phyloP scores from a whole-genome alignment of 441 rosid genomes.

The Populus trichocarpa region DNA sequence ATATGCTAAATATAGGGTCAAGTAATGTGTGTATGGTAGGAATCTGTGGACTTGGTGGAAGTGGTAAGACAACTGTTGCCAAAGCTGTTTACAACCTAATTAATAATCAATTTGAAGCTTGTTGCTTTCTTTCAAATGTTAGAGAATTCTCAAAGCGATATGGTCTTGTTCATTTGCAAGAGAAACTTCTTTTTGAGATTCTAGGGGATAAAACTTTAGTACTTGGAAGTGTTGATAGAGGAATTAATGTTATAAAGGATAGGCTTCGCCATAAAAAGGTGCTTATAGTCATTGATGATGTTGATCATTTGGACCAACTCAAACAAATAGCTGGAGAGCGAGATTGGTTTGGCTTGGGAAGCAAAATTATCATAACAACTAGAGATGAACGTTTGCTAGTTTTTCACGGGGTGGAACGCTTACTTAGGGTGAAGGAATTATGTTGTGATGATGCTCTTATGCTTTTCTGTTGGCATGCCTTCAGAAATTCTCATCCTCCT shows the following conservation, averaged over 20 bases:
- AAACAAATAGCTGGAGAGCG: neutral
- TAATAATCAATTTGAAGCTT: conserved; percentile 12
- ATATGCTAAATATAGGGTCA: conserved; percentile 7
- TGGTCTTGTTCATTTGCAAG: conserved; percentile 5
- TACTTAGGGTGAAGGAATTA: conserved; percentile 10
- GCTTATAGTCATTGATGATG: conserved; percentile 20
- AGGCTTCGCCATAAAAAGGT: conserved; percentile 12
- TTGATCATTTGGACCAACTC: conserved; percentile 15
- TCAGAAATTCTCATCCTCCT: conserved; percentile 6
- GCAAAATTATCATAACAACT: conserved; percentile 21
- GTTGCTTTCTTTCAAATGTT: conserved; percentile 20
- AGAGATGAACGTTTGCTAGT: conserved; percentile 17
- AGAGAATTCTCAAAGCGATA: conserved; percentile 10
- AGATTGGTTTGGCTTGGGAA: conserved; percentile 18
- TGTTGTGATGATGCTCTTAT: conserved; percentile 10
- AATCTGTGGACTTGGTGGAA: conserved; percentile 19
- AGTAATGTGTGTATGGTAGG: conserved; percentile 19
- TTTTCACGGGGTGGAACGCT: neutral
- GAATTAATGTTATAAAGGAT: conserved; percentile 13
- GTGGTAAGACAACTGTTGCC: conserved; percentile 25
- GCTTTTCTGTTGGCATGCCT: conserved; percentile 25
- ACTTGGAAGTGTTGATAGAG: conserved; percentile 11
- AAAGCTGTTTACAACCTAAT: conserved; percentile 16
- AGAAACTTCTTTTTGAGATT: conserved; percentile 16
- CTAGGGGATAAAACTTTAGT: neutral